Conservation (phyloP, 176 grass and related monocot genomes). For the Sorghum bicolor region Sorghum_bicolor_NCBIv3 NC_012873.2:64928001-64928500, state of each 20-base stretch:
- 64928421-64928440: constrained; percentile 70
- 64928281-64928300: constrained; percentile 60
- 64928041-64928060: constrained; percentile 16
- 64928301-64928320: constrained; percentile 50
- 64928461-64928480: constrained; percentile 76
- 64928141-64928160: background rate
- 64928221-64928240: constrained; percentile 25
- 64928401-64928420: constrained; percentile 52
- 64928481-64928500: constrained; percentile 86
- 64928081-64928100: background rate
- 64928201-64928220: constrained; percentile 3
- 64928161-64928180: background rate
- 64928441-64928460: constrained; percentile 88
- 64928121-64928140: background rate
- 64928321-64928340: constrained; percentile 82
- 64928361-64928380: constrained; percentile 57
- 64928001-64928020: background rate
- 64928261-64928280: constrained; percentile 75
- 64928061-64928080: background rate
- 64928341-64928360: constrained; percentile 71
- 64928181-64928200: constrained; percentile 12
- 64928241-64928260: background rate
- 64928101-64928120: background rate
- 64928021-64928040: background rate
- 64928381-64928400: constrained; percentile 33